Conservation (phyloP, 208 protist species). For the Crithidia brevicula region DNA sequence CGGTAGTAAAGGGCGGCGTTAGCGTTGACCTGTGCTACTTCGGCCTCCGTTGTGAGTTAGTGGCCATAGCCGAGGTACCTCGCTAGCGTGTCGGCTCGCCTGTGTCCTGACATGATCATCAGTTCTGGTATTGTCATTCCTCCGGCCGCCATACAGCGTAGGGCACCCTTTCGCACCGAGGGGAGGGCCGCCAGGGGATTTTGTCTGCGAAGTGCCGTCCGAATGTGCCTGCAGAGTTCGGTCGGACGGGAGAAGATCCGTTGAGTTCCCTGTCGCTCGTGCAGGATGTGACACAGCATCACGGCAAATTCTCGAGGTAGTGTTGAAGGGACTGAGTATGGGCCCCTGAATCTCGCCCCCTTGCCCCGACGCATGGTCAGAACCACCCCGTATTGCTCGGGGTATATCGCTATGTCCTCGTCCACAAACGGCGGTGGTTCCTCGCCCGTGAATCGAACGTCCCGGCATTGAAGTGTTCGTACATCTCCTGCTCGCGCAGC, state of each 20-base stretch:
- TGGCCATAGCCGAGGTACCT: neutral
- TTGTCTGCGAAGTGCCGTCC: neutral
- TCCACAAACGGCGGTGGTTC: neutral
- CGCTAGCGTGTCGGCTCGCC: neutral
- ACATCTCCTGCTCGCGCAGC: neutral
- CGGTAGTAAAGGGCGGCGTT: neutral
- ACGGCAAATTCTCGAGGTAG: neutral
- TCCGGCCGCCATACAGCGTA: neutral
- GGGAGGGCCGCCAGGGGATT: neutral
- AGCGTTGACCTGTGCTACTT: neutral
- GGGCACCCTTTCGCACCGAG: neutral
- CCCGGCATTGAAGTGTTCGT: neutral
- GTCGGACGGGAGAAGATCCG: neutral
- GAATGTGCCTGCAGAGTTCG: neutral
- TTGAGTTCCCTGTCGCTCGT: neutral
- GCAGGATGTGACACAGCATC: neutral
- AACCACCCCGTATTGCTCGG: neutral
- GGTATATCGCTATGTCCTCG: neutral
- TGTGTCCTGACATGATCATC: neutral
- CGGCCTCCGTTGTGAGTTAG: neutral
- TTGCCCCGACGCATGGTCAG: slow-evolving; percentile 3
- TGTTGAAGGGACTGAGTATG: neutral
- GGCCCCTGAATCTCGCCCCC: neutral
- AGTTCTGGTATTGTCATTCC: neutral
- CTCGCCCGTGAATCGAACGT: neutral